Evolutionary conservation across 1,284 basidiomycete genomes (phyloP).

Genomic region (Flammula alnicola): DNA sequence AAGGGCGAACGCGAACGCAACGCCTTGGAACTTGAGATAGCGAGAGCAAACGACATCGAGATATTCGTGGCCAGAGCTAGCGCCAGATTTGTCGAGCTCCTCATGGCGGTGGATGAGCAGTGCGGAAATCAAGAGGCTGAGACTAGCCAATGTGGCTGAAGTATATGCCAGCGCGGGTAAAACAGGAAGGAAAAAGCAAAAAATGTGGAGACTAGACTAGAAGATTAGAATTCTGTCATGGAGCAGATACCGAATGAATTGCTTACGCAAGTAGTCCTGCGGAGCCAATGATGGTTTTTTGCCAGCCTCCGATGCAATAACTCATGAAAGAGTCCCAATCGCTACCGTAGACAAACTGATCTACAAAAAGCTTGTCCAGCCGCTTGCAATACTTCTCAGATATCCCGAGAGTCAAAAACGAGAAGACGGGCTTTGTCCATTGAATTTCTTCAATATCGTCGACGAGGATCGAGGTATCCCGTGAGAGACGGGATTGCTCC

Average conservation of each 20-base stretch:
- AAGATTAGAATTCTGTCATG: conserved; percentile 3
- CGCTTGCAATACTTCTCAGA: conserved; percentile 40
- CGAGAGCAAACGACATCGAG: conserved; percentile 39
- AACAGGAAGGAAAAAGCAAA: conserved; percentile 31
- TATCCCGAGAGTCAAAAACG: conserved; percentile 41
- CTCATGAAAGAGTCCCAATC: conserved; percentile 49
- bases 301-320: conserved; percentile 46
- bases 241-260: not conserved
- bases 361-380: conserved; percentile 49
- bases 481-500: conserved; percentile 47
- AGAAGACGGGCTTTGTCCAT: conserved; percentile 36
- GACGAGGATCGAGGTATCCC: conserved; percentile 46
- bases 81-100: conserved; percentile 30
- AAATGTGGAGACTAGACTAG: conserved; percentile 31
- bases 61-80: conserved; percentile 40
- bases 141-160: conserved; percentile 36
- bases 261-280: conserved; percentile 24
- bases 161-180: conserved; percentile 28
- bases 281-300: conserved; percentile 23
- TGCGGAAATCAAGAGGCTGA: conserved; percentile 39
- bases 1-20: conserved; percentile 48
- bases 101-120: conserved; percentile 42
- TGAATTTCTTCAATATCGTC: conserved; percentile 32
- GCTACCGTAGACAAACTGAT: conserved; percentile 48
- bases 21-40: conserved; percentile 45